Conservation (phyloP, 331 rosid species). For the Phaseolus coccineus region DNA sequence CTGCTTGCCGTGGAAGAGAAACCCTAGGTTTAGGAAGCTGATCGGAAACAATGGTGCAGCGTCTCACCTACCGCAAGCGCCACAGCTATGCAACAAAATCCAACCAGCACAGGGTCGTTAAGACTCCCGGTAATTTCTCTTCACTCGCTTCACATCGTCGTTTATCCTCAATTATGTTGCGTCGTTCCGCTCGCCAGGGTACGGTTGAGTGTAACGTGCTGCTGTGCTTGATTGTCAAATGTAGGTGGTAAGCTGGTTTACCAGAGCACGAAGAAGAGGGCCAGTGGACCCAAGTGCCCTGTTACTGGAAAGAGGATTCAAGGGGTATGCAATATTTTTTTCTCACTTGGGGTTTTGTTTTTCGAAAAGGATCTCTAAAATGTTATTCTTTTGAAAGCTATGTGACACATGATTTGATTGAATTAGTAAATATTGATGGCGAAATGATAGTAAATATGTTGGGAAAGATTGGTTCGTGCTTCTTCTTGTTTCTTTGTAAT, state of each 20-base stretch:
- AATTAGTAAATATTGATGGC: background rate
- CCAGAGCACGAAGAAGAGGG: conserved; percentile 83
- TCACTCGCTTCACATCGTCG: background rate
- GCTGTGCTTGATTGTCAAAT: background rate
- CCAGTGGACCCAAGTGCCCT: conserved; percentile 86
- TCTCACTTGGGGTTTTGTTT: background rate
- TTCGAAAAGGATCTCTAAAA: background rate
- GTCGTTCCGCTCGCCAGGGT: background rate
- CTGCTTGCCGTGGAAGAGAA: background rate
- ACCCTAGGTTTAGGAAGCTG: conserved; percentile 3
- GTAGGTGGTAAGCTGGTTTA: conserved; percentile 82
- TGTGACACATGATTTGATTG: background rate
- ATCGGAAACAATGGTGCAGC: conserved; percentile 69
- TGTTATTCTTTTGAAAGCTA: too few species aligned
- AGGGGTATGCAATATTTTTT: conserved; percentile 54
- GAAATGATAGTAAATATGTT: too few species aligned
- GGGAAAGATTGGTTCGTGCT: background rate
- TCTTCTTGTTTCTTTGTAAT: background rate
- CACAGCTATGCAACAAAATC: conserved; percentile 88
- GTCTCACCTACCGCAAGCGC: conserved; percentile 72
- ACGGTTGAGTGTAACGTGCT: background rate
- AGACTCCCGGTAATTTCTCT: conserved; percentile 65
- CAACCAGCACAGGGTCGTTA: conserved; percentile 79
- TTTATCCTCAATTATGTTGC: background rate
- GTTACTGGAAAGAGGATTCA: conserved; percentile 90